Conservation (phyloP, 2,329 filamentous ascomycete species). For the Canariomyces notabilis region DNA sequence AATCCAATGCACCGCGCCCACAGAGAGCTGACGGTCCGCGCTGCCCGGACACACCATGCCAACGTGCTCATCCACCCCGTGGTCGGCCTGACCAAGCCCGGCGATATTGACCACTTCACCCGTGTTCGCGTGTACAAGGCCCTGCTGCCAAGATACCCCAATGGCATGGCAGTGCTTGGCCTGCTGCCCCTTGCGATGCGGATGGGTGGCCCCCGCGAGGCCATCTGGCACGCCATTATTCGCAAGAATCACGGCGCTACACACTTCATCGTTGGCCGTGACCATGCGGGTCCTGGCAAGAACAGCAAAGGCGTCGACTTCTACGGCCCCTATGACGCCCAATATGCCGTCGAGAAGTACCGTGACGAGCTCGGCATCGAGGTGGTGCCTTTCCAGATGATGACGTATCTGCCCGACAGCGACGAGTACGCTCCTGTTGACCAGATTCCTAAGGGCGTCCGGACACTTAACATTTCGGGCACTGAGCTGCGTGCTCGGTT, state of each 20-base stretch:
- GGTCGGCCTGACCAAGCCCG: slow-evolving; percentile 96
- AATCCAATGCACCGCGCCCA: slow-evolving; percentile 99
- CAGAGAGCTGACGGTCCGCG: slow-evolving; percentile 94
- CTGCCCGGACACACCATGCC: slow-evolving; percentile 89
- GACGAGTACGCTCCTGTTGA: slow-evolving; percentile 96
- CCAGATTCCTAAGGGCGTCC: slow-evolving; percentile 75
- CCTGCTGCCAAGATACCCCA: slow-evolving; percentile 91
- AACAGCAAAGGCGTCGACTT: slow-evolving; percentile 96
- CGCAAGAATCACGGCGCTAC: slow-evolving; percentile 99
- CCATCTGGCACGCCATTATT: slow-evolving; percentile 99
- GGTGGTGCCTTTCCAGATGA: slow-evolving; percentile 98
- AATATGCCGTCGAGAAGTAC: slow-evolving; percentile 95
- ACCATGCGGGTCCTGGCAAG: slow-evolving; percentile 96
- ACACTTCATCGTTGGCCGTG: slow-evolving; percentile 98
- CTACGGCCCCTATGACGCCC: slow-evolving; percentile 97
- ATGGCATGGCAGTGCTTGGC: slow-evolving; percentile 96
- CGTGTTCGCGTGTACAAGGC: slow-evolving; percentile 98
- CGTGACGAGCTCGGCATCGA: slow-evolving; percentile 94
- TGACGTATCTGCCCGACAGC: slow-evolving; percentile 95
- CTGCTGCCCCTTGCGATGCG: slow-evolving; percentile 96
- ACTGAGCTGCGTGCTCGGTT: slow-evolving; percentile 90
- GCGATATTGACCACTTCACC: slow-evolving; percentile 99
- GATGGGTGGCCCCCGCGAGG: slow-evolving; percentile 97
- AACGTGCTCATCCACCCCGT: slow-evolving; percentile 99
- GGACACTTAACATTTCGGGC: slow-evolving; percentile 82